Percentiles rank a stretch among this genome's conserved stretches.
Conservation (phyloP, 371 early-diverging fungal species). For the Apophysomyces trapeziformis region DNA sequence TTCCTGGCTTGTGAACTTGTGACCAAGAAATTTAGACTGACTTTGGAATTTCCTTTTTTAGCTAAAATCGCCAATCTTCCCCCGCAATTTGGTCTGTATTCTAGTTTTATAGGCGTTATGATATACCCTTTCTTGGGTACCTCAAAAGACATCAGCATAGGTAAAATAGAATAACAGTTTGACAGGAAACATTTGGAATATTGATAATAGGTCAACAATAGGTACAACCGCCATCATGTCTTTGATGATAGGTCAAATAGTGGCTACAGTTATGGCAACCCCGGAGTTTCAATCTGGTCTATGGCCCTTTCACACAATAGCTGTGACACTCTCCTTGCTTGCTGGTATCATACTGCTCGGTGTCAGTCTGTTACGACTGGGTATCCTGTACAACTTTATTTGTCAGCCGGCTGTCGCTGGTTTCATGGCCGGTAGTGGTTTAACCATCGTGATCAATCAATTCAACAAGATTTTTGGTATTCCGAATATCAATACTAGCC, state of each 20-base stretch:
- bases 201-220: slow-evolving; percentile 4
- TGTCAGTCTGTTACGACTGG: slow-evolving; percentile 79
- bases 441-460: slow-evolving; percentile 81
- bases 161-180: slow-evolving; percentile 33
- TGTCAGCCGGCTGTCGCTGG: slow-evolving; percentile 76
- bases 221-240: slow-evolving; percentile 85
- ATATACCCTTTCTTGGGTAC: slow-evolving; percentile 84
- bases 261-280: slow-evolving; percentile 48
- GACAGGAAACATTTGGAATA: neutral
- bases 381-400: slow-evolving; percentile 84
- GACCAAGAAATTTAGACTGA: slow-evolving; percentile 4
- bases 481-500: slow-evolving; percentile 65
- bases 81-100: slow-evolving; percentile 86
- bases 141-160: slow-evolving; percentile 85
- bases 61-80: slow-evolving; percentile 85
- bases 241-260: slow-evolving; percentile 68
- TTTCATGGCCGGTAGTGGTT: slow-evolving; percentile 77
- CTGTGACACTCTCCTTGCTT: slow-evolving; percentile 61
- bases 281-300: slow-evolving; percentile 40
- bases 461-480: slow-evolving; percentile 77
- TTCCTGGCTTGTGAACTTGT: slow-evolving; percentile 20
- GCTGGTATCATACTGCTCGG: slow-evolving; percentile 66
- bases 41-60: slow-evolving; percentile 17
- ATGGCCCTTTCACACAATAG: slow-evolving; percentile 42
- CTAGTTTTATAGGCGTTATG: slow-evolving; percentile 78